phyloP scores from a whole-genome alignment of 768 basidiomycete genomes.

The Lactarius psammicola region DNA sequence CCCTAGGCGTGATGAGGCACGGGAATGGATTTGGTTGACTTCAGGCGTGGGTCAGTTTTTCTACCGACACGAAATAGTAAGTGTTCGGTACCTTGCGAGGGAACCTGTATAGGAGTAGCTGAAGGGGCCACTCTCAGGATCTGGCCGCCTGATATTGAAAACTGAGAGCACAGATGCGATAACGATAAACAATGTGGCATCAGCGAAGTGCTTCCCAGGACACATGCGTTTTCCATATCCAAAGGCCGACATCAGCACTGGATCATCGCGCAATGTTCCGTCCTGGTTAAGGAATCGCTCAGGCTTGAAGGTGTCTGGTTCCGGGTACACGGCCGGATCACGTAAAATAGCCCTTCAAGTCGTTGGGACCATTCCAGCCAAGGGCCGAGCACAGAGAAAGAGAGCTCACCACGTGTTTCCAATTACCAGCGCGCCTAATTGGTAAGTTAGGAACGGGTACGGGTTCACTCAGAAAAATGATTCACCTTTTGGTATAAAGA shows the following conservation, averaged over 20 bases:
- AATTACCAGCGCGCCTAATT: neutral
- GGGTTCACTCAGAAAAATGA: neutral
- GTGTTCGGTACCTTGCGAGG: neutral
- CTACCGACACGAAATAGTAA: neutral
- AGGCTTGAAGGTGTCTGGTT: slow-evolving; percentile 31
- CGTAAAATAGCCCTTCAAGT: slow-evolving; percentile 30
- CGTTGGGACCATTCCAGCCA: neutral
- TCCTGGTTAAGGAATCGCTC: slow-evolving; percentile 28
- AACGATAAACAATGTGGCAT: slow-evolving; percentile 20
- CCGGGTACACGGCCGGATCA: slow-evolving; percentile 28
- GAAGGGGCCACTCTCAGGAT: neutral
- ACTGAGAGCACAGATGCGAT: slow-evolving; percentile 18
- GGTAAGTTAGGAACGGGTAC: neutral
- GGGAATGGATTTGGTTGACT: slow-evolving; percentile 1
- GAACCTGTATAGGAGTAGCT: neutral
- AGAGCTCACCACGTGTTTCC: slow-evolving; percentile 9
- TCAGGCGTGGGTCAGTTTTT: neutral
- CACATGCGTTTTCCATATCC: slow-evolving; percentile 21
- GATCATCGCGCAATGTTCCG: slow-evolving; percentile 17
- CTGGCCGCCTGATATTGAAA: slow-evolving; percentile 15
- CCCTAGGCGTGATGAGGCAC: slow-evolving; percentile 1
- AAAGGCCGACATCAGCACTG: slow-evolving; percentile 3
- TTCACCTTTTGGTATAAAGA: slow-evolving; percentile 32
- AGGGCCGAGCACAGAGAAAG: neutral
- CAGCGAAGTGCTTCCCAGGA: slow-evolving; percentile 25